These are phyloP conservation scores for Leccinum insolens DNA, from an alignment of 1,284 basidiomycete species.

Conservation along the genomic window DNA sequence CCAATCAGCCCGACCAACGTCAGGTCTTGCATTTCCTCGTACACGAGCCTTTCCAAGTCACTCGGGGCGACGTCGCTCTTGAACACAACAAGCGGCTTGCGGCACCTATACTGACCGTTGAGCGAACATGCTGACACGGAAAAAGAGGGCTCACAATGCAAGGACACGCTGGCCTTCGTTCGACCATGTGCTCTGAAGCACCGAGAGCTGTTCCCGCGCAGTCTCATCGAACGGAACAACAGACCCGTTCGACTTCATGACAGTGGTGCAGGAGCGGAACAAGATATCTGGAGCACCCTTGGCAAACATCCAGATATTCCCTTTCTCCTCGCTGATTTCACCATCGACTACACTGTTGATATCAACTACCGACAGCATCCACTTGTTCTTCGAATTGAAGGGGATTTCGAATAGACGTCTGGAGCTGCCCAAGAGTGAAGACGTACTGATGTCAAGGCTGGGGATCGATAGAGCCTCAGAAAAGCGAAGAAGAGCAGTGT, in stretches of 20 bases:
- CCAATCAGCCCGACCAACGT: constrained; percentile 60
- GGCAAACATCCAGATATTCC: constrained; percentile 41
- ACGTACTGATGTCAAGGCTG: constrained; percentile 20
- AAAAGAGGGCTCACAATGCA: constrained; percentile 35
- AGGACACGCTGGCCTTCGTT: constrained; percentile 65
- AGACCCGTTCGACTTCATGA: constrained; percentile 42
- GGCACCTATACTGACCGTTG: constrained; percentile 14
- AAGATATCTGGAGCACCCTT: constrained; percentile 67
- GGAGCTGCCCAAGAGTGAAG: constrained; percentile 30
- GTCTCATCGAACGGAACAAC: constrained; percentile 38
- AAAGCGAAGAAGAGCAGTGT: constrained; percentile 63
- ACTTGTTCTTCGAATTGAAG: constrained; percentile 71
- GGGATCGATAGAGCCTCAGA: constrained; percentile 46
- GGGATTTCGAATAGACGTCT: constrained; percentile 44
- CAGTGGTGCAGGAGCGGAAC: constrained; percentile 47
- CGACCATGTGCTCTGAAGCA: constrained; percentile 56
- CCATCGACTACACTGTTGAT: constrained; percentile 9
- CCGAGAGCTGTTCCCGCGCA: constrained; percentile 34
- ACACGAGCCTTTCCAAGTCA: constrained; percentile 41
- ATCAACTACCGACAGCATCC: constrained; percentile 47
- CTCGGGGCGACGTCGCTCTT: constrained; percentile 34
- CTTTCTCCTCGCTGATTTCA: neutral
- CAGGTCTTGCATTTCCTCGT: constrained; percentile 41
- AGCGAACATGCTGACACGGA: neutral
- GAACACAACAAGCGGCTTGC: constrained; percentile 34